Evolutionary conservation across 176 grass and related monocot species (phyloP), one percentile per base, ranked within the genome.

Genomic region (Carex scoparia): DNA sequence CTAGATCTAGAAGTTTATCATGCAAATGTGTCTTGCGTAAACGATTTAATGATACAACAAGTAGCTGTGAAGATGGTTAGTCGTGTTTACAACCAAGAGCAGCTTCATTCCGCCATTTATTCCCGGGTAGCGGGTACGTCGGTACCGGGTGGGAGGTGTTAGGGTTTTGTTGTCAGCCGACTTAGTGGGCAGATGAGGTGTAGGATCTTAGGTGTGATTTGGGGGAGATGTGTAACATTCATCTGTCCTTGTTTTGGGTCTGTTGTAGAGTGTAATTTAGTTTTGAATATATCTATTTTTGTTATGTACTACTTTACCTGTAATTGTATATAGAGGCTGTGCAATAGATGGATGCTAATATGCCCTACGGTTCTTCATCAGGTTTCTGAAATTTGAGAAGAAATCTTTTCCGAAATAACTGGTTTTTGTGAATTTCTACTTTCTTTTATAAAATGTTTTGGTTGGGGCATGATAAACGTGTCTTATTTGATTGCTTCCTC

Each of bases 21-120:
- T 67, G 93, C 93, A 27, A 99, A 92, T 64, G 91, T 99, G 23
- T 99, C 96, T 0, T 93, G 90, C 5, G 91, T 92, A 12, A 92
- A 94, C 64, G 96, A 98, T 84, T 86, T 98, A 65, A 95, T 98
- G 93, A 92, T 98, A 84, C 96, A 98, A 89, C 96, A 98, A 87
- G 87, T 94, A 0, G 89, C 93, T 0, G 93, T 95, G 5, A 94
- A 95, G 88, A 92, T 93, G 93, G 81, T 90, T 2, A 92, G 77
- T 82, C 79, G 88, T 18, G 79, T 91, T 69, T 95, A 94, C 90
- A 89, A 84, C 16, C 96, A 93, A 76, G 91, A 99, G 1, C 93
- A 95, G 84, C 93, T 99, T 73, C 90, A 79, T 83, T 68, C 83
- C 0, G 93, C 93, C 7, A 93, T 98, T 84, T 94, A 81, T 82